These are phyloP conservation scores for Atractiella rhizophila DNA, from an alignment of 768 basidiomycete genomes.

Conservation along the genomic window DNA sequence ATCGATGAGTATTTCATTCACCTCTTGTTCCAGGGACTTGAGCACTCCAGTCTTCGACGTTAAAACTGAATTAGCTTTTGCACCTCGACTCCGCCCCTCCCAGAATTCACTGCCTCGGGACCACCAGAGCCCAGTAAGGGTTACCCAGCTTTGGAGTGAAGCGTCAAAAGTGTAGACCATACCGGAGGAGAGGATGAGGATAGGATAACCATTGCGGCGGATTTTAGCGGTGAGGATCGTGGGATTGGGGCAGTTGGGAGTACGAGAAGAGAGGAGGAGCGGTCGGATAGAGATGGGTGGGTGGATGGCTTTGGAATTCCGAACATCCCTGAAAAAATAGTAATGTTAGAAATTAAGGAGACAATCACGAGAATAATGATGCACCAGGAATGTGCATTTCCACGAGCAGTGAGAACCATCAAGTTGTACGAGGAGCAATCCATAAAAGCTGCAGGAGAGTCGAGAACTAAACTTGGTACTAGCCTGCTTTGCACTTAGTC, in stretches of 20 bases:
- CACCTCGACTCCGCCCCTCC: constrained; percentile 40
- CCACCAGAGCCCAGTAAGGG: constrained; percentile 63
- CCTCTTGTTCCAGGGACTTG: constrained; percentile 14
- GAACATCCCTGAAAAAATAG: constrained; percentile 40
- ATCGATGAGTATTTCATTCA: constrained; percentile 16
- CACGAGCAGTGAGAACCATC: constrained; percentile 44
- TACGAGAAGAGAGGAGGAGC: constrained; percentile 34
- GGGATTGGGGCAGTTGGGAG: constrained; percentile 10
- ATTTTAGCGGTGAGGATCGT: constrained; percentile 39
- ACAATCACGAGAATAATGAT: too few species aligned
- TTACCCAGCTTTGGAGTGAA: constrained; percentile 40
- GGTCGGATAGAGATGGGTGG: constrained; percentile 38
- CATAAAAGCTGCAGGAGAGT: constrained; percentile 42
- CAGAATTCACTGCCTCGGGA: constrained; percentile 55
- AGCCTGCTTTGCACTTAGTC: too few species aligned
- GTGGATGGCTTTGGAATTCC: constrained; percentile 39
- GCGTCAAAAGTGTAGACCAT: constrained; percentile 54
- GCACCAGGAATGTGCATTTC: constrained; percentile 52
- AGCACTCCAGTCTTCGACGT: constrained; percentile 11
- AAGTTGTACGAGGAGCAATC: constrained; percentile 39
- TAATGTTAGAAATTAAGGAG: too few species aligned
- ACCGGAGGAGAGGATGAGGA: constrained; percentile 54
- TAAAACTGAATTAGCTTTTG: too few species aligned
- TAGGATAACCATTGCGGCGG: constrained; percentile 52
- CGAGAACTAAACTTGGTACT: constrained; percentile 50